These are phyloP conservation scores for Jamesozyma rosinii DNA, from an alignment of 805 yeast species.

Conservation along the genomic window DNA sequence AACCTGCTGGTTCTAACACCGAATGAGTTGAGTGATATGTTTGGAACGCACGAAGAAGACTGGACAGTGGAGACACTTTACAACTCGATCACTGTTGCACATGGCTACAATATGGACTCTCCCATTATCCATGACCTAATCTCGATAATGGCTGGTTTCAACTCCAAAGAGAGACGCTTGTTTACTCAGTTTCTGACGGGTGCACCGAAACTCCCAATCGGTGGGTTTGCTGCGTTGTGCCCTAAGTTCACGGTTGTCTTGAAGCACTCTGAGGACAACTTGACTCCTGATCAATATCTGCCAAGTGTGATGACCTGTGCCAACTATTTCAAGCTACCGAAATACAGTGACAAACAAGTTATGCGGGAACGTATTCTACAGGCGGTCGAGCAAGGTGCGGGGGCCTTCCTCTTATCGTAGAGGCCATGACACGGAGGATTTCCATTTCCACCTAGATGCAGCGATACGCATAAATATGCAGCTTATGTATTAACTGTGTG, in stretches of 20 bases:
- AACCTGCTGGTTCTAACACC: slow-evolving; percentile 66
- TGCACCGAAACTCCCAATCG: slow-evolving; percentile 84
- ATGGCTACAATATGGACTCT: slow-evolving; percentile 75
- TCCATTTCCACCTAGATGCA: too few relatives aligned
- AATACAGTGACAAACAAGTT: slow-evolving; percentile 55
- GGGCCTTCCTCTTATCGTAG: slow-evolving; percentile 71
- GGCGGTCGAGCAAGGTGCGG: slow-evolving; percentile 83
- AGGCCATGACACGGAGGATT: background rate
- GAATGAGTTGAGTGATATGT: slow-evolving; percentile 57
- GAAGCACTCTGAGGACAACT: slow-evolving; percentile 65
- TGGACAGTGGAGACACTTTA: slow-evolving; percentile 64
- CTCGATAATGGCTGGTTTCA: slow-evolving; percentile 50
- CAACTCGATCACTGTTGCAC: slow-evolving; percentile 69
- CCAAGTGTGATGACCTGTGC: slow-evolving; percentile 99
- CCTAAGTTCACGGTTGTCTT: slow-evolving; percentile 85
- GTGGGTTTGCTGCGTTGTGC: slow-evolving; percentile 75
- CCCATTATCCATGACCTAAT: slow-evolving; percentile 50
- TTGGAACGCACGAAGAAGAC: slow-evolving; percentile 78
- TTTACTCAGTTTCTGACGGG: slow-evolving; percentile 89
- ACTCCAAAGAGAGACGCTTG: slow-evolving; percentile 47
- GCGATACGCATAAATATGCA: background rate
- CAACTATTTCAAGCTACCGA: slow-evolving; percentile 82
- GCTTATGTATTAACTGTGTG: background rate
- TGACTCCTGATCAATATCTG: slow-evolving; percentile 64
- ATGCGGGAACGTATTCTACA: slow-evolving; percentile 50